These are phyloP conservation scores for Rhodosporidiobolus odoratus DNA, from an alignment of 768 basidiomycete species.

Conservation along the genomic window DNA sequence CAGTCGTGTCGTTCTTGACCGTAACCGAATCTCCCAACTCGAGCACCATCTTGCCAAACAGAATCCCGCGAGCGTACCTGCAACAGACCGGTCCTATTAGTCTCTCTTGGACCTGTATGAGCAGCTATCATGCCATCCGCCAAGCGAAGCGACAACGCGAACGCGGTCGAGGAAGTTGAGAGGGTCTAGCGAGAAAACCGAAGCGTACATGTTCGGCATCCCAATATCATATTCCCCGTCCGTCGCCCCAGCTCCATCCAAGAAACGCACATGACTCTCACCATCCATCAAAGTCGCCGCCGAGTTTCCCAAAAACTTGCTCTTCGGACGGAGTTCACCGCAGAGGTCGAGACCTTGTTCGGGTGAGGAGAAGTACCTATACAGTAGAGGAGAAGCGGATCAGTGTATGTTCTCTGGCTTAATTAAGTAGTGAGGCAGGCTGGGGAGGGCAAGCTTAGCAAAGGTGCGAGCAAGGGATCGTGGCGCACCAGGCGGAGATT, in stretches of 20 bases:
- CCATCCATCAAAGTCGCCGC: conserved; percentile 85
- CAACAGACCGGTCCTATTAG: neutral
- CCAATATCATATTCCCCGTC: conserved; percentile 71
- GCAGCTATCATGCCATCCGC: too few species aligned
- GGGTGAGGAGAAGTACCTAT: conserved; percentile 69
- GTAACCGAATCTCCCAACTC: conserved; percentile 86
- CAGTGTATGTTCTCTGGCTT: conserved; percentile 44
- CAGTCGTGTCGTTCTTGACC: conserved; percentile 74
- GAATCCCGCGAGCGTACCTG: conserved; percentile 49
- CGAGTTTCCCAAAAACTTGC: conserved; percentile 91
- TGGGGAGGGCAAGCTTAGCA: neutral
- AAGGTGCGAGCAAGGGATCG: too few species aligned
- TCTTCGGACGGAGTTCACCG: conserved; percentile 92
- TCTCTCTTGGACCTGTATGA: too few species aligned
- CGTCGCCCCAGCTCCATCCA: conserved; percentile 30
- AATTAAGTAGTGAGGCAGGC: conserved; percentile 42
- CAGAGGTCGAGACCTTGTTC: conserved; percentile 77
- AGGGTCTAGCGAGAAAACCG: too few species aligned
- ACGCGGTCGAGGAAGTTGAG: neutral
- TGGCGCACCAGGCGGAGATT: conserved; percentile 48
- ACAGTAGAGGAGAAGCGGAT: conserved; percentile 63
- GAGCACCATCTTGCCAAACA: conserved; percentile 70
- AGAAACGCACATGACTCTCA: conserved; percentile 61
- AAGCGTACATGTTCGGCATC: conserved; percentile 96
- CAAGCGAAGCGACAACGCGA: too few species aligned